Conservation (phyloP, 2,329 filamentous ascomycete genomes). For the Cercospora sesami region DNA sequence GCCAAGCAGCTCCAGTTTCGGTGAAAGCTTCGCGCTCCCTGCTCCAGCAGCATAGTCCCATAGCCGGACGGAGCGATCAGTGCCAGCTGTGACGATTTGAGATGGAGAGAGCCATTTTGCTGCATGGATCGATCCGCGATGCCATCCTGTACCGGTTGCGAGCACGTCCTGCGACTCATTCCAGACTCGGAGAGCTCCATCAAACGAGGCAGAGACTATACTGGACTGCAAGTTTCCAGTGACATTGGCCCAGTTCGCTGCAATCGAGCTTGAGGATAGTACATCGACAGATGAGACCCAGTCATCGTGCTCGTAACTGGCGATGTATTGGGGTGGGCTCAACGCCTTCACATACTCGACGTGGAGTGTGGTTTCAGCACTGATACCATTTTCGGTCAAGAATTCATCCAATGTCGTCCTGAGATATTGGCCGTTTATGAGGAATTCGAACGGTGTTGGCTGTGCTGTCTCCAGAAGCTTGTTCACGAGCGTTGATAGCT, state of each 20-base stretch:
- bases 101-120: conserved; percentile 77
- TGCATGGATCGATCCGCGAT: conserved; percentile 75
- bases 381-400: conserved; percentile 80
- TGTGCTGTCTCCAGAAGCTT: conserved; percentile 58
- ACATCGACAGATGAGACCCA: conserved; percentile 91
- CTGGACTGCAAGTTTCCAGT: conserved; percentile 60
- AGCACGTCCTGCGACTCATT: conserved; percentile 82
- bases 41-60: conserved; percentile 72
- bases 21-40: conserved; percentile 56
- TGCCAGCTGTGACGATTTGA: conserved; percentile 76
- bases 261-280: conserved; percentile 64
- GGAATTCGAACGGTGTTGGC: conserved; percentile 85
- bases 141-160: conserved; percentile 67
- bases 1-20: conserved; percentile 78
- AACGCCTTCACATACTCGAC: conserved; percentile 92
- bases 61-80: conserved; percentile 81
- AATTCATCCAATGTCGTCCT: conserved; percentile 89
- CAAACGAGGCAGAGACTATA: conserved; percentile 90
- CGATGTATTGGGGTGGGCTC: conserved; percentile 83
- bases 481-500: conserved; percentile 64
- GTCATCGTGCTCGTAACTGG: conserved; percentile 94
- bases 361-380: conserved; percentile 79
- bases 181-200: conserved; percentile 87
- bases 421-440: conserved; percentile 90
- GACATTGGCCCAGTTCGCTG: conserved; percentile 45